Base-by-base conservation (phyloP, 306 rosid genomes). In the Neltuma alba region DNA sequence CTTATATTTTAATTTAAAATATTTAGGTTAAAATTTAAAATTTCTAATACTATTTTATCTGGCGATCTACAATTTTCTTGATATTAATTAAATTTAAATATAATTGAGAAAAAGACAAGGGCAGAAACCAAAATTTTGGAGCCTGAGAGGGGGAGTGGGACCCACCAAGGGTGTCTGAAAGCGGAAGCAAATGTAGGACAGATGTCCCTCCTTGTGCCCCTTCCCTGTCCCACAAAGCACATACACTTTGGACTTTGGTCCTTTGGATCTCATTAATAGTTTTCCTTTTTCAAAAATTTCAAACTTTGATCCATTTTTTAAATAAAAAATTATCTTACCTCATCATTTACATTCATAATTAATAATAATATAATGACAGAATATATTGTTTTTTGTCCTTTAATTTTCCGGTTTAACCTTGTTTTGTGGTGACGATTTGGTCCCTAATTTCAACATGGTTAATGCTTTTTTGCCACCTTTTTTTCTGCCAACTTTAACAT, bases 131-230 rank as follows among this genome's bases (percentile, higher is more conserved):
- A 57, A 57, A 23, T 57, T 23, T 25, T 8, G 63, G 16, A 23
- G 63, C 1, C 33, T 55, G 63, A 3, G 16, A 10, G 2, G 33
- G 7, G 7, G 6, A 4, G 33, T 55, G 16, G 60, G 60, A 8
- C 73, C 9, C 15, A 52, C 27, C 55, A 4, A 5, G 31, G 30
- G 83, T 67, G 80, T 40, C 58, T 72, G 37, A 72, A 80, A 76
- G 67, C 48, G 34, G 42, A 64, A 84, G 84, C 82, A 80, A 75
- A 65, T 25, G 66, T 80, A 80, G 69, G 82, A 79, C 79, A 65
- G 10, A 21, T 72, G 80, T 68, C 42, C 33, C 60, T 42, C 70
- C 76, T 66, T 27, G 11, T 76, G 69, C 10, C 47, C 12, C 33
- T 4, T 21, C 12, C 33, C 66, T 79, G 79, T 62, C 75, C 83